Evolutionary conservation across 2,329 filamentous ascomycete genomes (phyloP), one percentile per base, ranked within the genome.

Genomic region (Ceratocystis diversiconidia): DNA sequence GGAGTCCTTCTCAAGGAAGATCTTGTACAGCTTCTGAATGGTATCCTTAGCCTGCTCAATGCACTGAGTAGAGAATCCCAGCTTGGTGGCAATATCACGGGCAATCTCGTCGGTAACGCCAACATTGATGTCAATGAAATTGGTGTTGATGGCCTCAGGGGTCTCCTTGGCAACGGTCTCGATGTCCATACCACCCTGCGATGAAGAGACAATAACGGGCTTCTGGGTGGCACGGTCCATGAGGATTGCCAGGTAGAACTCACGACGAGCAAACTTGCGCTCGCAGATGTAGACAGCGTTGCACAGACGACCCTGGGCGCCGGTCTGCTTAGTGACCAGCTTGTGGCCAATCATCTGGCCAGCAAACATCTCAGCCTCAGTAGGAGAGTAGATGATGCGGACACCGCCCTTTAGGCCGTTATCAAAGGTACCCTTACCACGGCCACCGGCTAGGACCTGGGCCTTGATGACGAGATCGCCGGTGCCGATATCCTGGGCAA

Each of bases 381-480:
- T 92, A 68, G 94, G 90, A 81, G 92, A 97, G 85, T 97, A 99
- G 79, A 99, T 95, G 73, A 99, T 92, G 73, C 94, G 87, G 72
- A 99, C 94, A 81, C 94, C 94, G 73, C 94, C 94, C 84, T 99
- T 99, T 76, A 99, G 87, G 73, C 94, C 94, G 79, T 96, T 97
- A 80, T 96, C 91, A 75, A 99, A 99, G 72, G 86, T 87, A 72
- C 94, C 94, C 83, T 99, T 99, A 79, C 94, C 94, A 81, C 94
- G 89, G 70, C 94, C 94, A 79, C 94, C 94, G 69, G 94, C 94
- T 69, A 99, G 88, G 68, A 99, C 94, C 82, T 99, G 94, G 69
- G 94, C 94, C 85, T 99, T 99, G 84, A 99, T 97, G 72, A 99
- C 94, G 85, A 96, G 92, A 77, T 99, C 94, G 75, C 95, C 92